These are phyloP conservation scores for Phytophthora europaea DNA, from an alignment of 352 stramenopile genomes.

Conservation along the genomic window DNA sequence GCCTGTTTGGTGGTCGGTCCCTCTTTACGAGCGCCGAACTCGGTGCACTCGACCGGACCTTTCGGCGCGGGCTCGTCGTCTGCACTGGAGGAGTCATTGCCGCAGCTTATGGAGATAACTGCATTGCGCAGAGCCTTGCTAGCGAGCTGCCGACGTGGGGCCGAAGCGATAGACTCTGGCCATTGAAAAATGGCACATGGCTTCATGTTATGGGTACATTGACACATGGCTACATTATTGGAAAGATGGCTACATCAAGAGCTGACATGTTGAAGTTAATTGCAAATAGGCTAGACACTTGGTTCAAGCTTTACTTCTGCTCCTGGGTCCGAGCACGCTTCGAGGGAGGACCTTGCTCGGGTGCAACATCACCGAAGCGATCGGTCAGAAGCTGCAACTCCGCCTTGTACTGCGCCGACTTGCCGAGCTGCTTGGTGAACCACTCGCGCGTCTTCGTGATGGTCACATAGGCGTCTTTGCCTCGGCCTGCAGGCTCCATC, in stretches of 20 bases:
- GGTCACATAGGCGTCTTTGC: constrained; percentile 8
- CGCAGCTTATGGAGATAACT: no score
- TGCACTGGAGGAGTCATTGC: no score
- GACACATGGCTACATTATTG: not conserved
- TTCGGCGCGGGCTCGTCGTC: no score
- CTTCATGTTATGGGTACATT: no score
- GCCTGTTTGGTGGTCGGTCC: no score
- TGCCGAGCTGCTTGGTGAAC: constrained; percentile 4
- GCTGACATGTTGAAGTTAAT: not conserved
- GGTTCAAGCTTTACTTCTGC: not conserved
- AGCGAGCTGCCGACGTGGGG: no score
- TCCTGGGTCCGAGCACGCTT: constrained; percentile 11
- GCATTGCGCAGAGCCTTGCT: no score
- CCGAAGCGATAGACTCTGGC: no score
- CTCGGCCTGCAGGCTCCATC: constrained; percentile 5
- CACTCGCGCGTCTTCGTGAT: constrained; percentile 18
- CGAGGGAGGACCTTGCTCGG: not conserved
- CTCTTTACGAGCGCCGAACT: no score
- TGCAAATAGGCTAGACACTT: not conserved
- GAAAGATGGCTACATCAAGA: not conserved
- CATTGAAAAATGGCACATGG: no score
- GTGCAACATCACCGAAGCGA: not conserved
- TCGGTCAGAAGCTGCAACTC: constrained; percentile 4
- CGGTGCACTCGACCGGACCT: no score
- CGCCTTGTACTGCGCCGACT: not conserved